These are phyloP conservation scores for Hymenoscyphus linearis DNA, from an alignment of 2,329 filamentous ascomycete genomes.

Conservation along the genomic window DNA sequence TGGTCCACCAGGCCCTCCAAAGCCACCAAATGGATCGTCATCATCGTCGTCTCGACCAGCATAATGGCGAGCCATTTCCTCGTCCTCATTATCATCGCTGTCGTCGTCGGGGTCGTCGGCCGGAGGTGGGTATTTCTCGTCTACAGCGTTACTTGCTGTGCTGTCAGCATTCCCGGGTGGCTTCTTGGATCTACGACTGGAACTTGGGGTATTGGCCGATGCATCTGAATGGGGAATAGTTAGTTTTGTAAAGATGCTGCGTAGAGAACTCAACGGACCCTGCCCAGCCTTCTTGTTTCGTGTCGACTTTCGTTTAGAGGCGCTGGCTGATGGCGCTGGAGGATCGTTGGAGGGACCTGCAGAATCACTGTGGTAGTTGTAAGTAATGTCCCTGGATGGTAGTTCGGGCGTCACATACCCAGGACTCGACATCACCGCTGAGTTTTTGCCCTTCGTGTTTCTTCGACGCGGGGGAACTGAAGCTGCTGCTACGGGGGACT, in stretches of 20 bases:
- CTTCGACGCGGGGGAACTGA: slow-evolving; percentile 43
- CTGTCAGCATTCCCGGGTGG: slow-evolving; percentile 60
- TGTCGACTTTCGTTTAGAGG: slow-evolving; percentile 67
- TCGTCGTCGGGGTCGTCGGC: slow-evolving; percentile 40
- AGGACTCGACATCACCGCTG: slow-evolving; percentile 66
- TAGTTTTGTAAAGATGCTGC: slow-evolving; percentile 9
- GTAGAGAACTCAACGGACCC: slow-evolving; percentile 35
- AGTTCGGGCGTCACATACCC: slow-evolving; percentile 48
- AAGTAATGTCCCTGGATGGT: background rate
- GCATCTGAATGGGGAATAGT: slow-evolving; percentile 32
- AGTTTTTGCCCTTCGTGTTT: slow-evolving; percentile 50
- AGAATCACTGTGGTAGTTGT: slow-evolving; percentile 47
- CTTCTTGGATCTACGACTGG: slow-evolving; percentile 43
- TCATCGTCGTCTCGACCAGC: slow-evolving; percentile 51
- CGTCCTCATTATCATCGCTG: slow-evolving; percentile 55
- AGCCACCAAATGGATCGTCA: slow-evolving; percentile 56
- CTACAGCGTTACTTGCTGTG: slow-evolving; percentile 46
- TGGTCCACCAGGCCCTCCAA: slow-evolving; percentile 60
- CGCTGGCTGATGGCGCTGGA: slow-evolving; percentile 49
- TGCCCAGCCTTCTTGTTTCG: slow-evolving; percentile 62
- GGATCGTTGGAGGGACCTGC: slow-evolving; percentile 57
- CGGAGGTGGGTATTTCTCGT: slow-evolving; percentile 23
- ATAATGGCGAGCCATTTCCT: slow-evolving; percentile 49
- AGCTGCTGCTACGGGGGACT: slow-evolving; percentile 36
- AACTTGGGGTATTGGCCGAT: slow-evolving; percentile 24